Base-by-base conservation (phyloP, 1,139 yeast genomes). In the Tardiomyces depauwii region DNA sequence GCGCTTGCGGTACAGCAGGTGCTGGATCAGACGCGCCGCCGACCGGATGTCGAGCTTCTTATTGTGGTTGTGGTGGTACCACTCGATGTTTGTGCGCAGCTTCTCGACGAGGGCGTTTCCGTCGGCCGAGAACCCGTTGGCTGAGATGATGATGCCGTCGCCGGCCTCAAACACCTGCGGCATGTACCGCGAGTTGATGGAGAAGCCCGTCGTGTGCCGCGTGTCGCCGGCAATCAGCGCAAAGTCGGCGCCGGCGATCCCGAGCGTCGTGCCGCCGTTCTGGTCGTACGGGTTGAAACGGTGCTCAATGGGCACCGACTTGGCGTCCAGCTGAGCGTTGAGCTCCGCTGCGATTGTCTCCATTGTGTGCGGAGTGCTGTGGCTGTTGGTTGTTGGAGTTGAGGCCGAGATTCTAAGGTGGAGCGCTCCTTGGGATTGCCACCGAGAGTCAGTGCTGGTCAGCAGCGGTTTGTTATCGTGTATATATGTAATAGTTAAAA, bases 201-300 rank as follows among this genome's bases (percentile, higher is more conserved):
- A 82, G 68, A 87, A 91, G 33, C 96, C 98, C 36, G 84, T 82
- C 7, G 95, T 88, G 63, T 85, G 95, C 71, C 99, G 82, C 18
- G 99, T 91, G 65, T 93, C 98, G 44, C 98, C 97, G 1, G 99
- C 98, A 51, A 91, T 74, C 39, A 91, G 93, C 28, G 96, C 96
- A 61, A 88, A 91, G 66, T 91, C 97, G 62, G 86, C 86, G 43
- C 99, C 98, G 2, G 98, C 96, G 66, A 91, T 91, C 49, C 97
- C 99, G 55, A 91, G 71, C 48, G 89, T 91, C 7, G 97, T 89
- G 58, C 99, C 99, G 56, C 99, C 99, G 60, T 89, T 88, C 65
- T 91, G 96, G 44, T 93, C 74, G 70, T 91, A 91, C 46, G 98
- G 98, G 61, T 91, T 89, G 73, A 91, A 91, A 62, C 85, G 75